These are phyloP conservation scores for Heterobasidion annosum DNA, from an alignment of 1,284 basidiomycete genomes.

Conservation along the genomic window DNA sequence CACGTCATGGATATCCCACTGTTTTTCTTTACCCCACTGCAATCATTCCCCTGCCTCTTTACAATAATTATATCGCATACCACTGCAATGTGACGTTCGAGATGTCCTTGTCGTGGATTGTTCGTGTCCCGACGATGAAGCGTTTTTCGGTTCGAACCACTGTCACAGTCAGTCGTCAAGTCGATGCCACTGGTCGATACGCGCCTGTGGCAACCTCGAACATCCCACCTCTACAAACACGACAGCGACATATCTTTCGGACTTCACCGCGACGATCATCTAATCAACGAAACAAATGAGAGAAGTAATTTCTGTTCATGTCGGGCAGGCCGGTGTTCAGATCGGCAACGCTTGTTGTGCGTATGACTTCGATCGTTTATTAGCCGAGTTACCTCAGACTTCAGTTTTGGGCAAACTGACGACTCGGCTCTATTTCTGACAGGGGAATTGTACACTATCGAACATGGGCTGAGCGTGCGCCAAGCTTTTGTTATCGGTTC, in stretches of 20 bases:
- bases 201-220: neutral
- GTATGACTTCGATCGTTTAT: conserved; percentile 17
- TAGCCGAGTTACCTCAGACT: neutral
- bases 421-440: conserved; percentile 8
- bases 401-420: neutral
- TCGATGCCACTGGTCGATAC: neutral
- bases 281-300: conserved; percentile 45
- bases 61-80: neutral
- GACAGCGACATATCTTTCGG: neutral
- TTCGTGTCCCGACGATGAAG: neutral
- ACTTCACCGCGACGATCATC: neutral
- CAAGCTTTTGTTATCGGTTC: conserved; percentile 13
- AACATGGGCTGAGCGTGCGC: conserved; percentile 89
- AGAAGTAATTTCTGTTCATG: conserved; percentile 89
- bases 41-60: neutral
- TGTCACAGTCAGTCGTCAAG: neutral
- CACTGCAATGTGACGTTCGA: conserved; percentile 1
- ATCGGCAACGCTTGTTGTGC: conserved; percentile 93
- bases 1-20: neutral
- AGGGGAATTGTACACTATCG: conserved; percentile 98
- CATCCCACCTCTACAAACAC: neutral
- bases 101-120: neutral
- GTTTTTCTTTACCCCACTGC: conserved; percentile 5
- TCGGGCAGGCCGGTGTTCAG: conserved; percentile 92
- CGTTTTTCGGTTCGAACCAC: neutral